phyloP scores from a whole-genome alignment of 1,139 yeast species.

The Debaryomycetaceae sp. region DNA sequence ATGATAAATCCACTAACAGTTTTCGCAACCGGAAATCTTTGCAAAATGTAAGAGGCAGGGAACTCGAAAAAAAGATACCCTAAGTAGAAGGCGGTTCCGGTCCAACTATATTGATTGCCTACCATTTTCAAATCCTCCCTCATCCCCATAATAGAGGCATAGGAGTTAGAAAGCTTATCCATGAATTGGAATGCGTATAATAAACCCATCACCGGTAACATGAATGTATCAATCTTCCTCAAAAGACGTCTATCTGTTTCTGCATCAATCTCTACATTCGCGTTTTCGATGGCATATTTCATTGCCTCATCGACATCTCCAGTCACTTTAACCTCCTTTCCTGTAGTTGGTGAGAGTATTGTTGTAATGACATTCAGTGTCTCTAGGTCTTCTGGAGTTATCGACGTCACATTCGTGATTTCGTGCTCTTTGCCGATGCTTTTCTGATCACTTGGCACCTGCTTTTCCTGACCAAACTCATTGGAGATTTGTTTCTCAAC shows the following conservation, averaged over 20 bases:
- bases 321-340: conserved; percentile 17
- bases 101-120: conserved; percentile 51
- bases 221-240: conserved; percentile 49
- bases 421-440: not conserved
- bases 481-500: too few species aligned
- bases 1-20: conserved; percentile 19
- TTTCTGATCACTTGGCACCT: too few species aligned
- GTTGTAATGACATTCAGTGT: conserved; percentile 20
- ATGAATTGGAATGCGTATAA: conserved; percentile 55
- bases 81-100: conserved; percentile 51
- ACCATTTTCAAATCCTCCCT: conserved; percentile 42
- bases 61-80: conserved; percentile 48
- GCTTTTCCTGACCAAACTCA: too few species aligned
- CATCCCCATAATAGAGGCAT: conserved; percentile 60
- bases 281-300: conserved; percentile 3
- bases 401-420: not conserved
- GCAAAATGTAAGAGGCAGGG: conserved; percentile 41
- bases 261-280: conserved; percentile 12
- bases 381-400: not conserved
- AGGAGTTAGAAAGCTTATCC: conserved; percentile 57
- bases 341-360: conserved; percentile 24
- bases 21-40: conserved; percentile 27
- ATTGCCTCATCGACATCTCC: conserved; percentile 5
- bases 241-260: conserved; percentile 12
- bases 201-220: conserved; percentile 52